Evolutionary conservation across 2,329 filamentous ascomycete genomes (phyloP), one percentile per base, ranked within the genome.

Genomic region (Hypoxylon sp.): DNA sequence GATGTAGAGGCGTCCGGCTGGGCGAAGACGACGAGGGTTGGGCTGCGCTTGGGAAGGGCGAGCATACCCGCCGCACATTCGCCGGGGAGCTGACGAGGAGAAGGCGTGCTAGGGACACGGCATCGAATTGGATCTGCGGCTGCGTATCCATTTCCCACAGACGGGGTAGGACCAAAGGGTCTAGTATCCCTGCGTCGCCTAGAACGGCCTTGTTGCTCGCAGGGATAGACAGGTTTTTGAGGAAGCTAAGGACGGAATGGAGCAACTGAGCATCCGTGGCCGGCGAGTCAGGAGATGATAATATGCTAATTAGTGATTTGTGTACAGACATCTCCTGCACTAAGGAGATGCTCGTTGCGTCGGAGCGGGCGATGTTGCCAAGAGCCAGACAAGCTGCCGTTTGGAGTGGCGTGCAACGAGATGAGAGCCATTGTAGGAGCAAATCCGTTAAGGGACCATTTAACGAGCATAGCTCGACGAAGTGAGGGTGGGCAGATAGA

Each of bases 221-320:
- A 0, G 87, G 85, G 52, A 90, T 86, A 24, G 87, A 85, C 7
- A 90, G 83, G 73, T 90, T 90, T 75, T 89, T 89, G 64, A 89
- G 82, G 71, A 89, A 89, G 6, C 86, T 84, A 16, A 90, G 79
- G 1, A 81, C 78, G 1, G 86, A 81, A 71, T 89, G 87, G 0
- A 87, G 78, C 14, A 88, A 82, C 65, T 88, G 85, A 0, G 81
- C 74, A 64, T 84, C 80, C 6, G 70, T 74, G 22, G 70, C 74
- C 4, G 76, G 69, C 0, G 78, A 71, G 24, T 83, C 75, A 7
- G 79, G 73, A 18, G 64, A 61, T 32, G 49, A 44, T 42, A 89
- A 76, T 40, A 86, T 73, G 7, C 73, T 59, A 48, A 83, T 73
- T 1, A 90, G 77, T 0, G 83, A 80, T 7, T 72, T 70, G 68